Evolutionary conservation across 2,329 filamentous ascomycete species (phyloP).

Genomic region (Xenosphaeropsis pyriputrescens): DNA sequence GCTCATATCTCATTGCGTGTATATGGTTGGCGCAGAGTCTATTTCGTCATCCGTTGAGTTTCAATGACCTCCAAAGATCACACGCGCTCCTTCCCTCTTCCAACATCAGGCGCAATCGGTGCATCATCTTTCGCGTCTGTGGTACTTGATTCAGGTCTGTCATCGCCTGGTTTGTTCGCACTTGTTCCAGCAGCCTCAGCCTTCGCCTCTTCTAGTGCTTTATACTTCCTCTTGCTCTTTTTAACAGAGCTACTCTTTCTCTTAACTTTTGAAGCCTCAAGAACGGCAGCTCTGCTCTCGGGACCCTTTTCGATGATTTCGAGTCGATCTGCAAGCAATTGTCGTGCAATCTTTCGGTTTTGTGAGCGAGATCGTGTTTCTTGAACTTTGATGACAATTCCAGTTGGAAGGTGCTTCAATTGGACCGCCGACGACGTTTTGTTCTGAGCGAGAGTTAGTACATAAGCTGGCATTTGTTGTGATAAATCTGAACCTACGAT

Average conservation of each 20-base stretch:
- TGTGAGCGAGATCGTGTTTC: constrained; percentile 75
- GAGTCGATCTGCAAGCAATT: constrained; percentile 37
- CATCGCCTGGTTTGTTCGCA: not conserved
- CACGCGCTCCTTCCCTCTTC: not conserved
- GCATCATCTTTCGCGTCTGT: not conserved
- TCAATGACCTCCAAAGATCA: too few relatives aligned
- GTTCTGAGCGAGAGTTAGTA: constrained; percentile 39
- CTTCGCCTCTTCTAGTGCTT: constrained; percentile 28
- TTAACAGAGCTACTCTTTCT: constrained; percentile 65
- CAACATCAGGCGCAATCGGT: not conserved
- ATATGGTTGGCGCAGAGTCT: too few relatives aligned
- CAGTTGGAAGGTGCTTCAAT: constrained; percentile 77
- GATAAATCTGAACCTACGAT: constrained; percentile 41
- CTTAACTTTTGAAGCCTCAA: constrained; percentile 46
- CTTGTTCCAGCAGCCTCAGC: constrained; percentile 6
- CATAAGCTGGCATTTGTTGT: not conserved
- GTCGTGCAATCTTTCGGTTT: constrained; percentile 75
- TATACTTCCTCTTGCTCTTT: constrained; percentile 73
- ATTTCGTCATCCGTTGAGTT: too few relatives aligned
- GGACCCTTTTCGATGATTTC: constrained; percentile 63
- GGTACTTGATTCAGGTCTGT: too few relatives aligned
- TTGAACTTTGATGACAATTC: constrained; percentile 88
- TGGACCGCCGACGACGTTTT: constrained; percentile 96
- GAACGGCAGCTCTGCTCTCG: constrained; percentile 48
- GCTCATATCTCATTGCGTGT: not conserved